Conservation (phyloP, 257 asterid genomes). For the Thymus quinquecostatus region DNA sequence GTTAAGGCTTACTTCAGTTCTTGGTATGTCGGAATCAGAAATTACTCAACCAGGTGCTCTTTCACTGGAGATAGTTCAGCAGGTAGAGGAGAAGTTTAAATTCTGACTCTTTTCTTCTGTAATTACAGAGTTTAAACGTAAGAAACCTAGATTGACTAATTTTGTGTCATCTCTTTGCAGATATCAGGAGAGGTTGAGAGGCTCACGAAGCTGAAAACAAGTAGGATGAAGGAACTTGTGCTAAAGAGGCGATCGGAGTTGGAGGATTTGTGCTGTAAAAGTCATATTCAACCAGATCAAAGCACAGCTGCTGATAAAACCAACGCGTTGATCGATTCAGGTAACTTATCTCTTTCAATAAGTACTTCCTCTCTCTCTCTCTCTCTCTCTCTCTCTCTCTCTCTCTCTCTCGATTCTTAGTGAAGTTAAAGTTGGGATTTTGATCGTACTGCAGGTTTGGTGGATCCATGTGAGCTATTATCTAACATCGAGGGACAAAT, state of each 20-base stretch:
- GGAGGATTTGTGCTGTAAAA: slow-evolving; percentile 74
- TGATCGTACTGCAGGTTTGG: slow-evolving; percentile 69
- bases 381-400: not conserved
- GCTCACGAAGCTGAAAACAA: slow-evolving; percentile 78
- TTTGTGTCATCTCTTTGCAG: slow-evolving; percentile 41
- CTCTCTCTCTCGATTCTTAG: not conserved
- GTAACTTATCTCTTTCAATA: slow-evolving; percentile 42
- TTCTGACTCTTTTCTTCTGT: not conserved
- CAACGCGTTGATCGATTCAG: slow-evolving; percentile 89
- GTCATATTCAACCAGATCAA: slow-evolving; percentile 82
- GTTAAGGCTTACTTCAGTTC: slow-evolving; percentile 56
- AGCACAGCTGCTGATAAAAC: slow-evolving; percentile 89
- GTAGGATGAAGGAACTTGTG: slow-evolving; percentile 93
- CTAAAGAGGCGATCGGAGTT: slow-evolving; percentile 82
- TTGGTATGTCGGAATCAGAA: slow-evolving; percentile 63
- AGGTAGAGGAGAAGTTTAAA: slow-evolving; percentile 51
- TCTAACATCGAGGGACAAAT: slow-evolving; percentile 86
- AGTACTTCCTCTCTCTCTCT: slow-evolving; percentile 1
- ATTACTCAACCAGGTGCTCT: slow-evolving; percentile 70
- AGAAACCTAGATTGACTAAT: not conserved
- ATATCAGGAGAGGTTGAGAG: slow-evolving; percentile 81
- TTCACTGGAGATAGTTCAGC: slow-evolving; percentile 67
- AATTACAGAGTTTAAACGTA: no score
- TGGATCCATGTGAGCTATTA: slow-evolving; percentile 87
- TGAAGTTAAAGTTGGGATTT: slow-evolving; percentile 23